Conservation (phyloP, 306 rosid genomes). For the Amphicarpaea edgeworthii region DNA sequence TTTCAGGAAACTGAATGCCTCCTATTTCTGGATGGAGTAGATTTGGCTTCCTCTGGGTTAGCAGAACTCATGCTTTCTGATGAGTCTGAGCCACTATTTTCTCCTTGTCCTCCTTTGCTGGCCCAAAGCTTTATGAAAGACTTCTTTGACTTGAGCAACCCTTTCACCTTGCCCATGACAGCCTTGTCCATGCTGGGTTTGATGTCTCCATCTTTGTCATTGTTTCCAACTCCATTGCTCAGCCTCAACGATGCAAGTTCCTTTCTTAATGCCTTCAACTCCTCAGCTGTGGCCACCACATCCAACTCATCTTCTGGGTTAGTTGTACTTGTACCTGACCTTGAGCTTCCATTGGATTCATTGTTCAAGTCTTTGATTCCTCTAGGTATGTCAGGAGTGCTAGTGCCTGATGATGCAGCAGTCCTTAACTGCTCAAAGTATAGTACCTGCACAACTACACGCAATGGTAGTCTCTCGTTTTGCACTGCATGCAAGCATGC, state of each 20-base stretch:
- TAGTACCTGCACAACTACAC: slow-evolving; percentile 93
- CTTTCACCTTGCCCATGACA: slow-evolving; percentile 79
- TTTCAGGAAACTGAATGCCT: slow-evolving; percentile 94
- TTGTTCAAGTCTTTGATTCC: slow-evolving; percentile 74
- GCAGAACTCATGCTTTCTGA: slow-evolving; percentile 85
- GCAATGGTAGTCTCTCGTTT: slow-evolving; percentile 94
- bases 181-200: slow-evolving; percentile 73
- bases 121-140: slow-evolving; percentile 81
- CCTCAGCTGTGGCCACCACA: slow-evolving; percentile 75
- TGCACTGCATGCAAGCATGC: slow-evolving; percentile 95
- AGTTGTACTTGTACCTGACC: slow-evolving; percentile 82
- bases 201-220: slow-evolving; percentile 62
- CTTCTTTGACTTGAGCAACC: slow-evolving; percentile 83
- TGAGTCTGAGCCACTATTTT: slow-evolving; percentile 93
- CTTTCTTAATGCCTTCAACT: slow-evolving; percentile 82
- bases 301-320: slow-evolving; percentile 87
- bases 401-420: slow-evolving; percentile 80
- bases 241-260: slow-evolving; percentile 89
- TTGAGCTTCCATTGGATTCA: slow-evolving; percentile 83
- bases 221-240: slow-evolving; percentile 57
- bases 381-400: slow-evolving; percentile 90
- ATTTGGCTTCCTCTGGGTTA: slow-evolving; percentile 88
- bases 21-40: slow-evolving; percentile 88
- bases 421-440: slow-evolving; percentile 92
- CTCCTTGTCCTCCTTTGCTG: slow-evolving; percentile 84